Evolutionary conservation across 2,329 filamentous ascomycete genomes (phyloP).

Genomic region (Colletotrichum simmondsii): DNA sequence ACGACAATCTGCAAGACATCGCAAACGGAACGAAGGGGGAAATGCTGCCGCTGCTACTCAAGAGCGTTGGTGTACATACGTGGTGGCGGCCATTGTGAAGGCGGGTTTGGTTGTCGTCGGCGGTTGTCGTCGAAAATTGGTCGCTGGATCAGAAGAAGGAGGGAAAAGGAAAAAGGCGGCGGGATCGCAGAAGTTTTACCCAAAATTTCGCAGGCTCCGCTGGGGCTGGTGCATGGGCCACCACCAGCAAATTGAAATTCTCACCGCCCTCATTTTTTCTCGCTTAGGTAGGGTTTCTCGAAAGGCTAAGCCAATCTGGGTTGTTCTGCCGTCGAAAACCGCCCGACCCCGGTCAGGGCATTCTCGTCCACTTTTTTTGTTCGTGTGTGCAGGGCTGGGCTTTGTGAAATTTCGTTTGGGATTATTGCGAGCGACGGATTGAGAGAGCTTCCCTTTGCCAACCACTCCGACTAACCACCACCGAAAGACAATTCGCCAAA

Average conservation of each 20-base stretch:
- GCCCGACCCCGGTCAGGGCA: slow-evolving; percentile 22
- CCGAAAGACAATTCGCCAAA: slow-evolving; percentile 41
- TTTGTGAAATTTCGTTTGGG: slow-evolving; percentile 29
- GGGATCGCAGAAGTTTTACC: slow-evolving; percentile 18
- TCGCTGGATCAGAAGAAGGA: slow-evolving; percentile 18
- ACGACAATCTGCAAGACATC: slow-evolving; percentile 77
- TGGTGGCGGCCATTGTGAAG: slow-evolving; percentile 57
- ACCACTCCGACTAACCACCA: slow-evolving; percentile 37
- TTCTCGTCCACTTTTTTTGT: slow-evolving; percentile 18
- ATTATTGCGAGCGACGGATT: neutral
- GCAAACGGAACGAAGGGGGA: slow-evolving; percentile 60
- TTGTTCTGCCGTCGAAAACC: slow-evolving; percentile 7
- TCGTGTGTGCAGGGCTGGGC: neutral
- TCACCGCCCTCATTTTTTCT: slow-evolving; percentile 5
- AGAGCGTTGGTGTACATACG: slow-evolving; percentile 55
- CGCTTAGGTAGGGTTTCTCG: slow-evolving; percentile 32
- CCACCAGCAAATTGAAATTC: slow-evolving; percentile 3
- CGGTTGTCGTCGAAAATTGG: slow-evolving; percentile 37
- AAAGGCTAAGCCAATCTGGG: neutral
- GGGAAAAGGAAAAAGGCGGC: neutral
- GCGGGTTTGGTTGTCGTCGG: slow-evolving; percentile 52
- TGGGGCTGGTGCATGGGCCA: slow-evolving; percentile 8
- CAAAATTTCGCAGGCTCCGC: slow-evolving; percentile 14
- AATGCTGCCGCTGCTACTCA: slow-evolving; percentile 36
- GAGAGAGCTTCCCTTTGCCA: slow-evolving; percentile 17